A percentile compares a stretch with the other conserved stretches of the same genome.
These are phyloP conservation scores for Monsonia emarginata DNA, from an alignment of 441 rosid genomes.

Conservation along the genomic window DNA sequence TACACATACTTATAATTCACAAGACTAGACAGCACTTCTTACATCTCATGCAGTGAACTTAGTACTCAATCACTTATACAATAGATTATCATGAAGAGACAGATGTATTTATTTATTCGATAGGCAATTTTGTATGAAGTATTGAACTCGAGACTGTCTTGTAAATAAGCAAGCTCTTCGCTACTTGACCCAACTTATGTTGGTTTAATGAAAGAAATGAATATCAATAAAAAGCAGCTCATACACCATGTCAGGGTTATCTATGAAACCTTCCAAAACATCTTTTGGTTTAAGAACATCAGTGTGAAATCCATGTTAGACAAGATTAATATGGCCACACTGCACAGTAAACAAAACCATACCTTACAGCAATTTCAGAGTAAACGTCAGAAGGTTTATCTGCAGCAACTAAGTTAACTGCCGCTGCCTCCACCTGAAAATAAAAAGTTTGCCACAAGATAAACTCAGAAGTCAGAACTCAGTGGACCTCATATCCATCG, in stretches of 20 bases:
- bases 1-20: background rate
- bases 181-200: too few relatives aligned
- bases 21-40: background rate
- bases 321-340: background rate
- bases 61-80: too few relatives aligned
- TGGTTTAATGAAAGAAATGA: background rate
- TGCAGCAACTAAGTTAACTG: slow-evolving; percentile 75
- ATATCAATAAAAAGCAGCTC: background rate
- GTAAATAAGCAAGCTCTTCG: too few relatives aligned
- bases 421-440: slow-evolving; percentile 77
- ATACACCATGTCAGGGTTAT: background rate
- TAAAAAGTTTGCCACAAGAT: slow-evolving; percentile 23
- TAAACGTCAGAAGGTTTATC: slow-evolving; percentile 92
- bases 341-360: slow-evolving; percentile 13
- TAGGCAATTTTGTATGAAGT: too few relatives aligned
- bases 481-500: slow-evolving; percentile 13
- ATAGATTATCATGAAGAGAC: background rate
- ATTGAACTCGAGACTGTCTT: too few relatives aligned
- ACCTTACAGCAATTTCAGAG: slow-evolving; percentile 89
- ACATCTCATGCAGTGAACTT: too few relatives aligned
- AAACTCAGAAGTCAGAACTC: slow-evolving; percentile 14
- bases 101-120: too few relatives aligned
- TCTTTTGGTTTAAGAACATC: background rate
- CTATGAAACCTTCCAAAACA: background rate
- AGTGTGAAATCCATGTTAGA: slow-evolving; percentile 6